Conservation (phyloP, 805 yeast species). For the Scheffersomyces lignosus region DNA sequence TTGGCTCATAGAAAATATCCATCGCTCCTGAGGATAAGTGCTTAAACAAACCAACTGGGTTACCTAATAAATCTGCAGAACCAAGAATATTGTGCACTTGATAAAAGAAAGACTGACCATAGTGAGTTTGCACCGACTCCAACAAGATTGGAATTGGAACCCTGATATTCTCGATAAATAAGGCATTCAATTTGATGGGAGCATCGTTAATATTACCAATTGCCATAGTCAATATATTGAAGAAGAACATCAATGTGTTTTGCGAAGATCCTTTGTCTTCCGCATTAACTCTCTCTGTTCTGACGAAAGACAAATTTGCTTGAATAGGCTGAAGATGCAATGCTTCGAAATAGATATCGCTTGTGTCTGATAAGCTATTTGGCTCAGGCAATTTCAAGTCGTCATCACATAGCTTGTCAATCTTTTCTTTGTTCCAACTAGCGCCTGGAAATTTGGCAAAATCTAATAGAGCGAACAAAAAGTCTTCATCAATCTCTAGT, state of each 20-base stretch:
- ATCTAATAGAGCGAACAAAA: conserved; percentile 76
- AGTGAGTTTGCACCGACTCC: conserved; percentile 76
- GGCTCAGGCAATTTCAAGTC: conserved; percentile 72
- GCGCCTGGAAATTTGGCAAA: conserved; percentile 82
- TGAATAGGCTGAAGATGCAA: conserved; percentile 91
- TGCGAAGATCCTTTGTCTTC: conserved; percentile 61
- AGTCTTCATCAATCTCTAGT: conserved; percentile 91
- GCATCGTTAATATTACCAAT: conserved; percentile 97
- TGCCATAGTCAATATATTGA: conserved; percentile 92
- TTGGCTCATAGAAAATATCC: conserved; percentile 97
- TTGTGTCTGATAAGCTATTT: conserved; percentile 48
- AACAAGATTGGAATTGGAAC: conserved; percentile 76
- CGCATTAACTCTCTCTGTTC: conserved; percentile 76
- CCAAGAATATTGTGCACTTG: conserved; percentile 93
- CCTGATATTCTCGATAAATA: conserved; percentile 83
- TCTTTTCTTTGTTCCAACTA: conserved; percentile 55
- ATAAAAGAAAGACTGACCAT: conserved; percentile 87
- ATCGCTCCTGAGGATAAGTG: conserved; percentile 91
- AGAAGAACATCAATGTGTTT: conserved; percentile 69
- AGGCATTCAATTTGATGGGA: conserved; percentile 83
- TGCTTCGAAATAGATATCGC: conserved; percentile 88
- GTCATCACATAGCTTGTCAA: conserved; percentile 60
- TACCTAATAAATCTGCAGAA: conserved; percentile 93
- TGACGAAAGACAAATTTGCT: conserved; percentile 83
- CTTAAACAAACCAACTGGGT: conserved; percentile 95